Percentiles rank a stretch among this genome's conserved stretches.
These are phyloP conservation scores for Mentha longifolia DNA, from an alignment of 257 asterid species.

Conservation along the genomic window DNA sequence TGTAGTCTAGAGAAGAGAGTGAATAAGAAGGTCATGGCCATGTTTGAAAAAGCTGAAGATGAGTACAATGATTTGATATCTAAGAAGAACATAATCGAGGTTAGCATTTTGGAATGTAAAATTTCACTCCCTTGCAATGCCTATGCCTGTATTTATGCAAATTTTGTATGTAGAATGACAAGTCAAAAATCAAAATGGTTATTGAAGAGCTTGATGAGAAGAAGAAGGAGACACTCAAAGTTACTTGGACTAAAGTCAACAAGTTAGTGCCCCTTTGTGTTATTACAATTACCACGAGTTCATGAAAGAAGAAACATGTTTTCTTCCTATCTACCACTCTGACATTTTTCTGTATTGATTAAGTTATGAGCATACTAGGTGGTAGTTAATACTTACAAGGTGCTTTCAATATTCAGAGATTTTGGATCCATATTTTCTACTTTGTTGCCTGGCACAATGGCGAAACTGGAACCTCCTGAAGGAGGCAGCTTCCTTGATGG, in stretches of 20 bases:
- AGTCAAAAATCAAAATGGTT: slow-evolving; percentile 88
- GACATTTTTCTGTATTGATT: slow-evolving; percentile 15
- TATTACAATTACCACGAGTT: not conserved
- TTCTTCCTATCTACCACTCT: not conserved
- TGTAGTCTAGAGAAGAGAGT: slow-evolving; percentile 97
- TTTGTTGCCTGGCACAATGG: slow-evolving; percentile 92
- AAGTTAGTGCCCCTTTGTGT: slow-evolving; percentile 48
- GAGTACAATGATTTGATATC: slow-evolving; percentile 91
- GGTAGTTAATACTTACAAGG: slow-evolving; percentile 12
- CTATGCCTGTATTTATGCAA: slow-evolving; percentile 35
- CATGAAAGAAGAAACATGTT: not conserved
- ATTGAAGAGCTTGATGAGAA: slow-evolving; percentile 99
- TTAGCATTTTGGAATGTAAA: slow-evolving; percentile 40
- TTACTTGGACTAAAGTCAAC: slow-evolving; percentile 96
- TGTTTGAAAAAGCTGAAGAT: slow-evolving; percentile 99
- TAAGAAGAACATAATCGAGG: slow-evolving; percentile 95
- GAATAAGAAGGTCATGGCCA: slow-evolving; percentile 94
- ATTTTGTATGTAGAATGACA: slow-evolving; percentile 71
- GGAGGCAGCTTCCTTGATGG: slow-evolving; percentile 94
- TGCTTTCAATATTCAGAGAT: slow-evolving; percentile 64
- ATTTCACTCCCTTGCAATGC: slow-evolving; percentile 9
- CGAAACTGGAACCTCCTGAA: slow-evolving; percentile 95
- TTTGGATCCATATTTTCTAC: slow-evolving; percentile 98
- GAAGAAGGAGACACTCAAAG: slow-evolving; percentile 91
- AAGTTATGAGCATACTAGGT: slow-evolving; percentile 10